phyloP scores from a whole-genome alignment of 2,329 filamentous ascomycete genomes.

The Gliomastix tumulicola region DNA sequence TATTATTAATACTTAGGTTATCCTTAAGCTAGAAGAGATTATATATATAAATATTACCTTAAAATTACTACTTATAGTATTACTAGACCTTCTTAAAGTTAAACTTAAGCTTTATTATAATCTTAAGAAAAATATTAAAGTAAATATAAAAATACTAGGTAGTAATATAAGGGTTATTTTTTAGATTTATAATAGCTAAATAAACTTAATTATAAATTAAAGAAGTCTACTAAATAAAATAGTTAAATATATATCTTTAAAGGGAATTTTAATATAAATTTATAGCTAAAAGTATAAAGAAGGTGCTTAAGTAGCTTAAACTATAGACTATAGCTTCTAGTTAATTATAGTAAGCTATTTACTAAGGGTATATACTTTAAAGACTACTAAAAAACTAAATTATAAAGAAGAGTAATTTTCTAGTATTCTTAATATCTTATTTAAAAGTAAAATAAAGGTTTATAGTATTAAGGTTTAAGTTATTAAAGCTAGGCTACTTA shows the following conservation, averaged over 20 bases:
- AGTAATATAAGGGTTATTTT: not conserved
- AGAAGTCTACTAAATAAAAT: slow-evolving; percentile 3
- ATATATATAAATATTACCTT: not conserved
- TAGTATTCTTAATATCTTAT: too few relatives aligned
- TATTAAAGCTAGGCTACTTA: not conserved
- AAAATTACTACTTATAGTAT: not conserved
- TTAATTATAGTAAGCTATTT: not conserved
- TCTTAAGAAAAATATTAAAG: not conserved
- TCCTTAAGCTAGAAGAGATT: not conserved
- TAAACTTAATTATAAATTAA: slow-evolving; percentile 1
- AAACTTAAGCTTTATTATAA: not conserved
- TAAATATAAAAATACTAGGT: not conserved
- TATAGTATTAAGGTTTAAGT: not conserved
- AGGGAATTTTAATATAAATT: not conserved
- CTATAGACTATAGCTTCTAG: not conserved
- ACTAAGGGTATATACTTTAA: too few relatives aligned
- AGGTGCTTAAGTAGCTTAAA: too few relatives aligned
- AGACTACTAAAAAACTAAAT: not conserved
- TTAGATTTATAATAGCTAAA: not conserved
- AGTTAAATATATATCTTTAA: not conserved
- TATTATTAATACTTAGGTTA: not conserved
- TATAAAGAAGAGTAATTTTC: too few relatives aligned
- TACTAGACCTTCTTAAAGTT: not conserved
- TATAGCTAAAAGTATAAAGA: slow-evolving; percentile 1
- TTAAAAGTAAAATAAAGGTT: not conserved